Percentiles rank a stretch among this genome's conserved stretches.
phyloP scores from a whole-genome alignment of 2,329 filamentous ascomycete genomes.

The Fusarium brevicatenulatum region DNA sequence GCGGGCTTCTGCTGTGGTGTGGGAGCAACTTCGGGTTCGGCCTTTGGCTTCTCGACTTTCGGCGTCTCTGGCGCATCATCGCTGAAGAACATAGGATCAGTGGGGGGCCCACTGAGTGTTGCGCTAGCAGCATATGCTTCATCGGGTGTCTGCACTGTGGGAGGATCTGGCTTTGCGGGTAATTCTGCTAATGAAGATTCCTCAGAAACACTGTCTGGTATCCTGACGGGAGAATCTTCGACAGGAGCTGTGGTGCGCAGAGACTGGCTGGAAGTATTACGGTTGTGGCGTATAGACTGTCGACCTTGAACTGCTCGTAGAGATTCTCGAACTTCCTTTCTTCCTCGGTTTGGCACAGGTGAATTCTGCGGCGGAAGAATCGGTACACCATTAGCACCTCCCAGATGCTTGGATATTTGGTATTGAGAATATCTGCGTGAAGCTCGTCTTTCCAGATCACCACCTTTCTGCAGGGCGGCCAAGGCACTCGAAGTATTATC shows the following conservation, averaged over 20 bases:
- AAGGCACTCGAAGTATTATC: conserved; percentile 90
- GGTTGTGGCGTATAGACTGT: conserved; percentile 61
- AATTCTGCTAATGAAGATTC: conserved; percentile 53
- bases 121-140: conserved; percentile 70
- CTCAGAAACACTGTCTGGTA: conserved; percentile 71
- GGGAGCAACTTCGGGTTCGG: conserved; percentile 36
- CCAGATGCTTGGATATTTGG: conserved; percentile 94
- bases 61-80: conserved; percentile 31
- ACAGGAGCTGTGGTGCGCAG: conserved; percentile 46
- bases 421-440: conserved; percentile 95
- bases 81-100: conserved; percentile 54
- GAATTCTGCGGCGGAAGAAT: conserved; percentile 86
- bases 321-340: conserved; percentile 82
- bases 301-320: conserved; percentile 73
- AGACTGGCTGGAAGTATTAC: conserved; percentile 59
- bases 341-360: conserved; percentile 84
- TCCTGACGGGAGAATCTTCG: conserved; percentile 72
- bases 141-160: conserved; percentile 67
- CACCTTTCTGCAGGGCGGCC: conserved; percentile 88
- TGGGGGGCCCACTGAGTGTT: conserved; percentile 67
- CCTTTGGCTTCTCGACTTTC: conserved; percentile 37
- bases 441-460: conserved; percentile 90
- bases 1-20: conserved; percentile 56
- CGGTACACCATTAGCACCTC: conserved; percentile 83
- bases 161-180: conserved; percentile 47